Evolutionary conservation across 495 filamentous ascomycete genomes (phyloP).

Genomic region (Tuber magnatum): DNA sequence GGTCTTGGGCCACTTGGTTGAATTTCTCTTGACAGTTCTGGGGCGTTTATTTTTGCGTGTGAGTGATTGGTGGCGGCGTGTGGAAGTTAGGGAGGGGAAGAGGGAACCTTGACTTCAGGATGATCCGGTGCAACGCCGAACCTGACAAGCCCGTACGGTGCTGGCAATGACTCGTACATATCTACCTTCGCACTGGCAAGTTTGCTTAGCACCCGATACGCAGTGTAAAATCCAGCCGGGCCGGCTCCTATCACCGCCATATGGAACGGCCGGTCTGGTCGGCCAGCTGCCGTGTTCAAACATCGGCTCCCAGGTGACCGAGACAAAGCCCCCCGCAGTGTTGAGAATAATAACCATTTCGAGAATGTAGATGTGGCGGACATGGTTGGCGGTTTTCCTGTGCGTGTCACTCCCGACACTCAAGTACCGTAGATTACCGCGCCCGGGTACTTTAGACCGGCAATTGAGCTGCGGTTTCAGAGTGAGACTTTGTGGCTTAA

Average conservation of each 20-base stretch:
- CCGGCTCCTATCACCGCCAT: constrained; percentile 91
- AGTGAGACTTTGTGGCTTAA: not conserved
- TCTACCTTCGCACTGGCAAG: constrained; percentile 67
- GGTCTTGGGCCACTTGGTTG: constrained; percentile 69
- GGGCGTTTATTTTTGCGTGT: not conserved
- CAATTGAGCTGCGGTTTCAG: not conserved
- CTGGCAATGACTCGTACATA: constrained; percentile 93
- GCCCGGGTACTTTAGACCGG: not conserved
- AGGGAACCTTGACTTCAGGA: constrained; percentile 85
- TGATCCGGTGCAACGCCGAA: constrained; percentile 96
- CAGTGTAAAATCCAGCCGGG: constrained; percentile 91
- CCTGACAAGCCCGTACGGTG: constrained; percentile 83
- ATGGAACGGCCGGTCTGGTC: constrained; percentile 53
- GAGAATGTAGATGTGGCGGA: not conserved
- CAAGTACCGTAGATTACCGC: too few species aligned
- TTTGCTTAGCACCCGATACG: constrained; percentile 71
- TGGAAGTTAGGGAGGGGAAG: not conserved
- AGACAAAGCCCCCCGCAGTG: not conserved
- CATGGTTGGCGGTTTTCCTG: not conserved
- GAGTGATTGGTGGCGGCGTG: not conserved
- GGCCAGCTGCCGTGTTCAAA: not conserved
- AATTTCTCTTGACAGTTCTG: constrained; percentile 95
- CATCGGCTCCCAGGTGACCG: not conserved
- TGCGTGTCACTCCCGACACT: not conserved
- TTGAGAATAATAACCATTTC: not conserved